phyloP scores from a whole-genome alignment of 2,329 filamentous ascomycete genomes.

The Aureobasidium namibiae region DNA sequence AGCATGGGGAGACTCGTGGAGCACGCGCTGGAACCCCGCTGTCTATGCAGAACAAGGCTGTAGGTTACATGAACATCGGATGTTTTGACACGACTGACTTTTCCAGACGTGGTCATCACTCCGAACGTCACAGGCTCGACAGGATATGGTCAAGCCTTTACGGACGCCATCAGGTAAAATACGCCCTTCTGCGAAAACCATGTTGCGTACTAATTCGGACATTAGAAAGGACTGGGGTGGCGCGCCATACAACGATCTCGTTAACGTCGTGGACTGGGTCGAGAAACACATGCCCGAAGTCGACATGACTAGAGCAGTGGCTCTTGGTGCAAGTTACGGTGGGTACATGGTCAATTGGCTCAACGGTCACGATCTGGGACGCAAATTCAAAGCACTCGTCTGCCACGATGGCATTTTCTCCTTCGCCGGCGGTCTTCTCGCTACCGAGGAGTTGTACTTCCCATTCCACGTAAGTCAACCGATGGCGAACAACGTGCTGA shows the following conservation, averaged over 20 bases:
- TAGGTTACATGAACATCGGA: background rate
- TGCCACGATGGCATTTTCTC: conserved; percentile 83
- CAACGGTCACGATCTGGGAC: conserved; percentile 73
- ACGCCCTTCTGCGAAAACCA: no score
- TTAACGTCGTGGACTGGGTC: conserved; percentile 68
- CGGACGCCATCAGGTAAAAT: conserved; percentile 56
- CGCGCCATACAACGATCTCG: conserved; percentile 73
- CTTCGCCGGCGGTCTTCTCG: conserved; percentile 29
- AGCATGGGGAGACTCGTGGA: conserved; percentile 69
- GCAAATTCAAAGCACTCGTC: conserved; percentile 79
- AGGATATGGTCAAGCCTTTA: conserved; percentile 70
- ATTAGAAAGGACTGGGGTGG: conserved; percentile 68
- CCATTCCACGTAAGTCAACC: conserved; percentile 29
- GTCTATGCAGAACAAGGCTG: conserved; percentile 80
- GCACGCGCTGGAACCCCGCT: conserved; percentile 76
- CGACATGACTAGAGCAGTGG: conserved; percentile 61
- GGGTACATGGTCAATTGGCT: conserved; percentile 87
- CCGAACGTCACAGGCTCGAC: conserved; percentile 80
- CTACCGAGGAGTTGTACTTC: conserved; percentile 47
- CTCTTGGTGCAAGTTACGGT: conserved; percentile 66
- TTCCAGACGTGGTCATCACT: conserved; percentile 57
- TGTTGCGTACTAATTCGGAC: no score
- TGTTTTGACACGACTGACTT: background rate
- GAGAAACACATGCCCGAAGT: conserved; percentile 57
- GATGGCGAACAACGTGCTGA: no score